Evolutionary conservation across 1,139 yeast genomes (phyloP), one percentile per base, ranked within the genome.

Genomic region (Kluyveromyces sp.): DNA sequence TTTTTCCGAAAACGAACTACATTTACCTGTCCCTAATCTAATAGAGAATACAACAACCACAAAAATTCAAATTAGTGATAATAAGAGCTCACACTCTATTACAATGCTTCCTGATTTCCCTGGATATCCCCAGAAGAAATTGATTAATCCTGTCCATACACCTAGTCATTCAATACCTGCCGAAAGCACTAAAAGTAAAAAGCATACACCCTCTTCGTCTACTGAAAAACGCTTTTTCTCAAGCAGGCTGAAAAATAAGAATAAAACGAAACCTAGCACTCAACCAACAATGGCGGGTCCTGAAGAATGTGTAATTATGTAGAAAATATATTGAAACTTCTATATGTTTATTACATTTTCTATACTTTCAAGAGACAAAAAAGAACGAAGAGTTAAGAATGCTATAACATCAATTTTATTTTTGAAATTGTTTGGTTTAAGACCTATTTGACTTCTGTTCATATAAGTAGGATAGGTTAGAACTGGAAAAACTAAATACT

Each of bases 21-120:
- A 36, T n/a, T 37, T 45, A 38, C 48, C 52, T 21, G 45, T 49
- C 15, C 50, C 50, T n/a, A 48, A 45, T 34, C 39, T 47, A 27
- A 30, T 45, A 7, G 45, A 45, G 36, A 34, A 44, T 26, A 41
- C 45, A 6, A 34, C 46, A 25, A 39, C 41, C 21, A 42, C 46
- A 34, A 39, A n/a, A 8, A 31, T 41, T 4, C 21, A 34, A 4
- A 4, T 31, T 10, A 30, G 21, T 38, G 27, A 10, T 15, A 15
- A 15, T 15, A 15, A 1, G 21, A 15, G 21, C 21, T 15, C 21
- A 1, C 21, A 15, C 21, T 15, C 21, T 15, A 15, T 15, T 15
- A 15, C 21, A 15, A 15, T 15, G 21, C 21, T 15, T 15, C 21
- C 21, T 15, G 21, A 15, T 15, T 15, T 15, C 21, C 21, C 21